Conservation (phyloP, 441 rosid genomes). For the Bocquillonia castaneifolia region DNA sequence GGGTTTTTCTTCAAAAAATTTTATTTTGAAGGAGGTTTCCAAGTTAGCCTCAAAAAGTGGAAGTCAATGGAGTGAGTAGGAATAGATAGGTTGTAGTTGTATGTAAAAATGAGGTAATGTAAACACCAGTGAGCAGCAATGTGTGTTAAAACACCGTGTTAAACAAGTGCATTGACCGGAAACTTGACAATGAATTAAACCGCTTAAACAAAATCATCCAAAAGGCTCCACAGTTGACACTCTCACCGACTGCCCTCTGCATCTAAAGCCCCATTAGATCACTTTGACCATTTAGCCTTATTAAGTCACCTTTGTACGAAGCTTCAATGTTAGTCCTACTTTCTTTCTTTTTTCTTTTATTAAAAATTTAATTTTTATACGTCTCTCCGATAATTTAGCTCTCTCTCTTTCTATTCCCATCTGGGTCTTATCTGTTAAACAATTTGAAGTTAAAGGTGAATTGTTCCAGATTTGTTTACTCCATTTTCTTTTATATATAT, state of each 20-base stretch:
- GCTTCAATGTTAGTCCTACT: slow-evolving; percentile 43
- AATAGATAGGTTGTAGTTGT: too few relatives aligned
- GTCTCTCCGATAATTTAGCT: slow-evolving; percentile 42
- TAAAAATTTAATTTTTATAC: too few relatives aligned
- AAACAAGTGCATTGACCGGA: slow-evolving; percentile 35
- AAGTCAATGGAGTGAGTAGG: too few relatives aligned
- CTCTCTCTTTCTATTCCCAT: slow-evolving; percentile 19
- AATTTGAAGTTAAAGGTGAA: slow-evolving; percentile 32
- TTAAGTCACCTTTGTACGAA: slow-evolving; percentile 33
- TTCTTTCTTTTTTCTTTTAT: background rate
- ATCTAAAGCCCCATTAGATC: slow-evolving; percentile 3
- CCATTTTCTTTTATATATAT: background rate
- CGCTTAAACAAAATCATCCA: background rate
- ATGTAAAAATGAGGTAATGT: background rate
- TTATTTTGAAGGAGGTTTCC: too few relatives aligned
- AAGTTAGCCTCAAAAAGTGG: too few relatives aligned
- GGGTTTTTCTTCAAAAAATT: too few relatives aligned
- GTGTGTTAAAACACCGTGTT: slow-evolving; percentile 19
- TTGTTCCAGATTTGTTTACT: slow-evolving; percentile 21
- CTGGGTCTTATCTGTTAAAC: slow-evolving; percentile 25
- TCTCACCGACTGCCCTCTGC: slow-evolving; percentile 11
- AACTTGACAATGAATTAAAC: slow-evolving; percentile 24
- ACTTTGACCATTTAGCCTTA: slow-evolving; percentile 21
- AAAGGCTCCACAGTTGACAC: slow-evolving; percentile 7
- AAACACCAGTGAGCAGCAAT: slow-evolving; percentile 16